A percentile compares a stretch with the other conserved stretches of the same genome.
phyloP scores from a whole-genome alignment of 345 rosid species.

The Camelina sativa region DNA sequence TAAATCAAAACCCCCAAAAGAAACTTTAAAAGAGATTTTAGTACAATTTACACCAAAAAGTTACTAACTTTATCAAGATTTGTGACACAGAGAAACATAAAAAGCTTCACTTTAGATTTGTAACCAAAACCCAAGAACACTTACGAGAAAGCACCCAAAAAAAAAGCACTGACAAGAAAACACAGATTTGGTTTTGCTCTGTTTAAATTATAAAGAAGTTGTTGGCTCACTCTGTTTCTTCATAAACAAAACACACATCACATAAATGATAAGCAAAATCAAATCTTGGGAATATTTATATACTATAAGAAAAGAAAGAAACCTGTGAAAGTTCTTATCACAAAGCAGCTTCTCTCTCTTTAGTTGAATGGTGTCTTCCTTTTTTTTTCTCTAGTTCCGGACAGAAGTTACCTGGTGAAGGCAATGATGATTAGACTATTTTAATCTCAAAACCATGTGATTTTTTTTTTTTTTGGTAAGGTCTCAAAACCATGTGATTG shows the following conservation, averaged over 20 bases:
- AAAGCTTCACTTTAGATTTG: conserved; percentile 35
- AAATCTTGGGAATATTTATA: neutral
- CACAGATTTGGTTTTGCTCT: neutral
- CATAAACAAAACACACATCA: neutral
- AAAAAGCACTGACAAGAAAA: neutral
- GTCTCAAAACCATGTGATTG: conserved; percentile 20
- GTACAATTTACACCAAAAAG: conserved; percentile 32
- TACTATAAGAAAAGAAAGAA: neutral
- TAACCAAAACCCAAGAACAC: conserved; percentile 36
- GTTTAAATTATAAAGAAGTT: neutral
- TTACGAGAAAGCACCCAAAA: conserved; percentile 6
- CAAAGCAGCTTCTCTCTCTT: conserved; percentile 30
- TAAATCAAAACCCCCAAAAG: conserved; percentile 1
- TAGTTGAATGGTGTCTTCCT: neutral
- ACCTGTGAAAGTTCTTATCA: conserved; percentile 5
- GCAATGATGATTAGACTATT: conserved; percentile 21
- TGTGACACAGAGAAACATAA: conserved; percentile 26
- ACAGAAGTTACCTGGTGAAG: conserved; percentile 21
- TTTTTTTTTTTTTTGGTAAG: too few relatives aligned
- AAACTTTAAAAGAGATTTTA: conserved; percentile 2
- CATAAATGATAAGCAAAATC: neutral
- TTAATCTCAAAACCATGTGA: conserved; percentile 28
- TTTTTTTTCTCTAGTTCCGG: conserved; percentile 13
- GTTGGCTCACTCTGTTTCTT: neutral
- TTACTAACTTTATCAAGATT: conserved; percentile 48